Conservation (phyloP, 2,329 filamentous ascomycete genomes). For the Diaporthe citriasiana region DNA sequence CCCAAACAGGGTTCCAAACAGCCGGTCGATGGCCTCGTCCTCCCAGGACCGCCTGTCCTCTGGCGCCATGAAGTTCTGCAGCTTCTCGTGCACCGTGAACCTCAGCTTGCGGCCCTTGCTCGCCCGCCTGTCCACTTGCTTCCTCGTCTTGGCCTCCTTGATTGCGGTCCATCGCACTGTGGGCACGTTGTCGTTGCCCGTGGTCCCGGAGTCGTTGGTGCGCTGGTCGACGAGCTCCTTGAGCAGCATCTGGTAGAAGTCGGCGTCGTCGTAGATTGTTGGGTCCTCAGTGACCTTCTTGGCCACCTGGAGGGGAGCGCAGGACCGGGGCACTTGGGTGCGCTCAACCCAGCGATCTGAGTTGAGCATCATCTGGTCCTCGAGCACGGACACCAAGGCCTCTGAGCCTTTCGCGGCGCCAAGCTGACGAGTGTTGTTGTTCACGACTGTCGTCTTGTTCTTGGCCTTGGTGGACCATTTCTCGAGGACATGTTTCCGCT, state of each 20-base stretch:
- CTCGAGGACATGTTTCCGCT: conserved; percentile 81
- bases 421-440: conserved; percentile 65
- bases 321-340: conserved; percentile 80
- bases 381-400: conserved; percentile 76
- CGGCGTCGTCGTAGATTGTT: conserved; percentile 89
- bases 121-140: conserved; percentile 91
- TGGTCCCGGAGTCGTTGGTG: conserved; percentile 73
- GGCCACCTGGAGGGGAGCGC: conserved; percentile 78
- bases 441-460: conserved; percentile 67
- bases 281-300: conserved; percentile 69
- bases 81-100: conserved; percentile 95
- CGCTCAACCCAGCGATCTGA: conserved; percentile 77
- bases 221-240: conserved; percentile 95
- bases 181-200: conserved; percentile 57
- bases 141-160: conserved; percentile 84
- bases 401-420: conserved; percentile 63
- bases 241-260: conserved; percentile 93
- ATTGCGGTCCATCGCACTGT: conserved; percentile 76
- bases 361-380: conserved; percentile 77
- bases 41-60: conserved; percentile 88
- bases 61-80: conserved; percentile 98
- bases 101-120: conserved; percentile 95
- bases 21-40: conserved; percentile 80
- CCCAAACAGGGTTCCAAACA: conserved; percentile 83
- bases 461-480: conserved; percentile 91